phyloP scores from a whole-genome alignment of 345 rosid species.

The Rhodomyrtus tomentosa region DNA sequence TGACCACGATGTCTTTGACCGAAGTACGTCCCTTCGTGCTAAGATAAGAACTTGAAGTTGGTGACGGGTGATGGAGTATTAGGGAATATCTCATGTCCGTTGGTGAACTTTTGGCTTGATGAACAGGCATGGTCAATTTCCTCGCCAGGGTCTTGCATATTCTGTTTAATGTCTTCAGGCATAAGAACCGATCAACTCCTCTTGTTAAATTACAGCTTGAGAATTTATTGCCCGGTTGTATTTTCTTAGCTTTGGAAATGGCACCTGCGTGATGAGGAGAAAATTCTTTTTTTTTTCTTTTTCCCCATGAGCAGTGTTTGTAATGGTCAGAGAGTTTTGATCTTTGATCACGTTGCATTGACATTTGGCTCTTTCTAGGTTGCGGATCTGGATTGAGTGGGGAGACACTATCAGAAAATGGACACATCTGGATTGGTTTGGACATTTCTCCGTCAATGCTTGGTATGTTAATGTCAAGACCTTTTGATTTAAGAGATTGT shows the following conservation, averaged over 20 bases:
- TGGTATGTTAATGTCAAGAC: conserved; percentile 18
- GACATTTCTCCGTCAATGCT: conserved; percentile 91
- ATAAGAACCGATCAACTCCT: not conserved
- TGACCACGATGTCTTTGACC: not conserved
- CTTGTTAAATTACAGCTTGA: no score
- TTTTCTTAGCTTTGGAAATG: not conserved
- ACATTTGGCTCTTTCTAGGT: conserved; percentile 23
- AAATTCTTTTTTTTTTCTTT: not conserved
- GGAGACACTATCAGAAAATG: conserved; percentile 71
- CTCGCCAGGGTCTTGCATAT: not conserved
- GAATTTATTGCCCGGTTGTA: not conserved
- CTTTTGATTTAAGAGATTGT: not conserved
- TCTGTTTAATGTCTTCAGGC: not conserved
- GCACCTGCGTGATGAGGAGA: not conserved
- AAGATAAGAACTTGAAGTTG: not conserved
- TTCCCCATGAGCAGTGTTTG: not conserved
- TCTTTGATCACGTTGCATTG: not conserved
- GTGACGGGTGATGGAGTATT: not conserved
- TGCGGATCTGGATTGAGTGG: conserved; percentile 97
- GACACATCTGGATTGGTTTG: conserved; percentile 87
- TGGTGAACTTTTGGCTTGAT: not conserved
- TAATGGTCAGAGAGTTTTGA: not conserved
- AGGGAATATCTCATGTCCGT: not conserved
- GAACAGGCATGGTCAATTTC: not conserved
- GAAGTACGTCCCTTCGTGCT: not conserved